Conservation (phyloP, 257 asterid genomes). For the Linaria vulgaris region DNA sequence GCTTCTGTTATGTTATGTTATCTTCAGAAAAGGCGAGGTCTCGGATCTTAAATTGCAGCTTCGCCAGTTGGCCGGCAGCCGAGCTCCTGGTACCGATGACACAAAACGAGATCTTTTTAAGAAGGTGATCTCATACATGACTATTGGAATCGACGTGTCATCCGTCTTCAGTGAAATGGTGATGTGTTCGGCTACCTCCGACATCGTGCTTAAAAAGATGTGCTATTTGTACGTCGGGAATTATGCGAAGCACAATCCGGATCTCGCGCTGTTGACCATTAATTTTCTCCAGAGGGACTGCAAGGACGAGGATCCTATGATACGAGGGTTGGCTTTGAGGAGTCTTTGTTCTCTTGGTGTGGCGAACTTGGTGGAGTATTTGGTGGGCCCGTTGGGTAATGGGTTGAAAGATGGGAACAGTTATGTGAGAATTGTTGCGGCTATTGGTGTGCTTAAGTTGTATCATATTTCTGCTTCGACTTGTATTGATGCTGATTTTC, state of each 20-base stretch:
- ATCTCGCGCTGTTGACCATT: conserved; percentile 90
- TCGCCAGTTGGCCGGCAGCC: conserved; percentile 90
- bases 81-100: conserved; percentile 95
- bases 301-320: conserved; percentile 99
- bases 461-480: conserved; percentile 84
- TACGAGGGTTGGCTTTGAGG: conserved; percentile 96
- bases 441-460: conserved; percentile 86
- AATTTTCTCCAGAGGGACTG: conserved; percentile 97
- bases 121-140: conserved; percentile 97
- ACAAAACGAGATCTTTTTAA: conserved; percentile 89
- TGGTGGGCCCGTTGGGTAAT: conserved; percentile 86
- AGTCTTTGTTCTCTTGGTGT: conserved; percentile 97
- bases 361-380: conserved; percentile 91
- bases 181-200: conserved; percentile 98
- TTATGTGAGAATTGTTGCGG: conserved; percentile 88
- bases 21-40: conserved; percentile 87
- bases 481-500: conserved; percentile 95
- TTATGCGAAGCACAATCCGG: conserved; percentile 94
- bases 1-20: conserved; percentile 26
- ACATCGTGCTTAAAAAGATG: conserved; percentile 96
- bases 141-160: conserved; percentile 91
- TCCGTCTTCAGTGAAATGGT: conserved; percentile 98
- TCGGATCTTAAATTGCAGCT: conserved; percentile 93
- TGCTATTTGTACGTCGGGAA: conserved; percentile 94
- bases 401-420: conserved; percentile 91